phyloP scores from a whole-genome alignment of 1,284 basidiomycete species.

The Cryptococcus sp. region DNA sequence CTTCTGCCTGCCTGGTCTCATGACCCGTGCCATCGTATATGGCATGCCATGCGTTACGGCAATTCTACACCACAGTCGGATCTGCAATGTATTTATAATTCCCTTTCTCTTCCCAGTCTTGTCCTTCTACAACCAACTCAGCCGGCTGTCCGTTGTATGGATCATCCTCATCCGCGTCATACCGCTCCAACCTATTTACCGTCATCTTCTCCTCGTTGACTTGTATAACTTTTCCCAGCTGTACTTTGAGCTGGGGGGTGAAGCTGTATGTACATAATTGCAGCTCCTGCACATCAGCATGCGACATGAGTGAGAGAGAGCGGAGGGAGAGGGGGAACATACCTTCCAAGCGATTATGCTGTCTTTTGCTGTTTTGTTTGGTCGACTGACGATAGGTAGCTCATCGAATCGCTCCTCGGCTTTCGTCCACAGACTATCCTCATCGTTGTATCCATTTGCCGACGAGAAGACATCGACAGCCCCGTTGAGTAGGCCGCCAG shows the following conservation, averaged over 20 bases:
- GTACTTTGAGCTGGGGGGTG: conserved; percentile 30
- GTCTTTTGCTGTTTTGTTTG: too few relatives aligned
- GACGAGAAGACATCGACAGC: conserved; percentile 1
- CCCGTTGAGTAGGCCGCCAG: too few relatives aligned
- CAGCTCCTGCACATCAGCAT: conserved; percentile 24
- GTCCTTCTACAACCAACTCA: too few relatives aligned
- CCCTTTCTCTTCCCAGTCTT: too few relatives aligned
- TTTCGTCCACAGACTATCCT: conserved; percentile 8
- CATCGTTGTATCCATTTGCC: conserved; percentile 2
- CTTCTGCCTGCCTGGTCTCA: too few relatives aligned
- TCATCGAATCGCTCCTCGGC: conserved; percentile 11
- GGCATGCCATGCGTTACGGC: too few relatives aligned
- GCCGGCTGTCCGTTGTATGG: too few relatives aligned
- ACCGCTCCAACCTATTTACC: conserved; percentile 3
- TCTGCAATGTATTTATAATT: too few relatives aligned
- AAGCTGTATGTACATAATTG: conserved; percentile 34
- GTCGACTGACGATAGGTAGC: too few relatives aligned
- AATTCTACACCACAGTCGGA: too few relatives aligned
- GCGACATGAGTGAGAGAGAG: too few relatives aligned
- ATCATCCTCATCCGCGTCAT: conserved; percentile 3
- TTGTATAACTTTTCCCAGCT: conserved; percentile 13
- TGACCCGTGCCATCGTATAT: too few relatives aligned
- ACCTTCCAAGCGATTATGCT: conserved; percentile 32
- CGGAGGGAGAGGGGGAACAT: conserved; percentile 4
- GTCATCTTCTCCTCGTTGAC: conserved; percentile 3